Evolutionary conservation across 73 alveolate species (phyloP).

Genomic region (Symbiodinium pilosum): DNA sequence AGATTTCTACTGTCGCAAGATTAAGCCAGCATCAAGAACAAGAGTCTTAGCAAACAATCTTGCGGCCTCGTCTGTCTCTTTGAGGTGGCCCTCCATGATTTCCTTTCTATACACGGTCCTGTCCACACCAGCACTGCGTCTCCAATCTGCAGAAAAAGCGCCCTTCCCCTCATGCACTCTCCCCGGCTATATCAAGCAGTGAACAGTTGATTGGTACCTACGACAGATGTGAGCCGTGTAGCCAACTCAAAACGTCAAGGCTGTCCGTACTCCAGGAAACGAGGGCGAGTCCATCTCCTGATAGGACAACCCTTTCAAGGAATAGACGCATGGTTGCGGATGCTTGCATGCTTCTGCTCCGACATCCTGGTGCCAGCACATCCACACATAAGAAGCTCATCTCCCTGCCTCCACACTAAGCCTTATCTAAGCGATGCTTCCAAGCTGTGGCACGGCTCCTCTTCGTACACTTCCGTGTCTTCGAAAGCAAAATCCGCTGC

Average conservation of each 20-base stretch:
- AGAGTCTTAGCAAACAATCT: background rate
- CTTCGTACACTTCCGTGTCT: constrained; percentile 50
- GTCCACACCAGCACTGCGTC: background rate
- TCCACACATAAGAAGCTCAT: no score
- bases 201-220: no score
- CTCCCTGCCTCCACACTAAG: no score
- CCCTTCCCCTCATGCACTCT: no score
- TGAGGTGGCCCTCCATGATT: constrained; percentile 69
- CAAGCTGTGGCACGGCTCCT: background rate
- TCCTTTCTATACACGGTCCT: constrained; percentile 85
- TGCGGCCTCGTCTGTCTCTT: background rate
- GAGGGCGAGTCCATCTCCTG: constrained; percentile 92
- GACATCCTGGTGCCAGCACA: no score
- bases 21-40: no score
- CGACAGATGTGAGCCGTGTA: background rate
- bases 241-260: background rate
- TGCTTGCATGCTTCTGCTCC: no score
- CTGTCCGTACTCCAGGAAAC: constrained; percentile 57
- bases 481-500: constrained; percentile 20
- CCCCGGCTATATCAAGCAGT: no score
- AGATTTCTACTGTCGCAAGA: no score
- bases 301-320: background rate
- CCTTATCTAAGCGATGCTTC: no score
- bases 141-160: no score
- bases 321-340: no score